Percentiles rank a stretch among this genome's conserved stretches.
These are phyloP conservation scores for Mycena epipterygia DNA, from an alignment of 768 basidiomycete genomes.

Conservation along the genomic window DNA sequence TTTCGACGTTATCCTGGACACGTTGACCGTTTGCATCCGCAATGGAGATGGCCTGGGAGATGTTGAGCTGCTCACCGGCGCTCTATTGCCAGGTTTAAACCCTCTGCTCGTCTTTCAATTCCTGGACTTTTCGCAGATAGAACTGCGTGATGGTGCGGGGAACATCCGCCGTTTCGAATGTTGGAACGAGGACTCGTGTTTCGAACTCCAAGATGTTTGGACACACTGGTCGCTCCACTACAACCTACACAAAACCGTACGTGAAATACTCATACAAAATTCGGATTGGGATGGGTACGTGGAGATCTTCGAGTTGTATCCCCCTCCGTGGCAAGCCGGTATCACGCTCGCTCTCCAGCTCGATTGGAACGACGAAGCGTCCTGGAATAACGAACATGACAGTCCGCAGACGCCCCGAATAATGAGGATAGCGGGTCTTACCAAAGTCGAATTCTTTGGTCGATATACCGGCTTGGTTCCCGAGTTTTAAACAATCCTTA, in stretches of 20 bases:
- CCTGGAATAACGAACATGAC: no score
- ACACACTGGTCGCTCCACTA: not conserved
- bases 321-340: not conserved
- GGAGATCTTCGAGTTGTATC: not conserved
- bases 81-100: not conserved
- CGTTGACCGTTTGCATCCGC: not conserved
- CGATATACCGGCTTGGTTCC: no score
- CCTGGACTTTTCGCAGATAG: not conserved
- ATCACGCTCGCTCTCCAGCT: not conserved
- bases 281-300: not conserved
- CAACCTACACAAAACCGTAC: slow-evolving; percentile 15
- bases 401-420: not conserved
- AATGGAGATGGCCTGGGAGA: not conserved
- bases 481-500: no score
- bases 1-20: slow-evolving; percentile 4
- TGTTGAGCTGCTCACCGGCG: not conserved
- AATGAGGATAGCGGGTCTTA: not conserved
- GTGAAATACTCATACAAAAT: not conserved
- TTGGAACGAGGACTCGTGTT: not conserved
- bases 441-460: not conserved
- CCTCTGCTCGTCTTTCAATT: slow-evolving; percentile 3
- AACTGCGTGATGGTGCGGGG: not conserved
- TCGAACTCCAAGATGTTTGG: slow-evolving; percentile 5
- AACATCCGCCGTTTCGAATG: slow-evolving; percentile 8
- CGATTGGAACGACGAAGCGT: no score